These are phyloP conservation scores for Bondarzewia mesenterica DNA, from an alignment of 1,284 basidiomycete species.

Conservation along the genomic window DNA sequence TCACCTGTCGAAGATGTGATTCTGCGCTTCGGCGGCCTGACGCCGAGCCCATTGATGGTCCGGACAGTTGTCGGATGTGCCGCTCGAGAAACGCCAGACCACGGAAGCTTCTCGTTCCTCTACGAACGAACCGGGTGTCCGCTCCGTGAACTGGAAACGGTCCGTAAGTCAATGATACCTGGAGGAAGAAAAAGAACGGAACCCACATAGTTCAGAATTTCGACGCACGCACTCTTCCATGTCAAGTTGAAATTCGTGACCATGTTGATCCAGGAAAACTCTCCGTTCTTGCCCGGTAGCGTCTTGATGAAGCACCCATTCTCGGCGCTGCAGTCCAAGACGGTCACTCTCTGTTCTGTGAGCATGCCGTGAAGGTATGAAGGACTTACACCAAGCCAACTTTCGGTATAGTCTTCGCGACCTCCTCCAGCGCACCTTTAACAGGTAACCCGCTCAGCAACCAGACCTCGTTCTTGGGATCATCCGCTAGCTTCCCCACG, in stretches of 20 bases:
- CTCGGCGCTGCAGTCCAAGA: conserved; percentile 56
- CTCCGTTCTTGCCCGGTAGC: conserved; percentile 26
- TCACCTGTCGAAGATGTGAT: conserved; percentile 78
- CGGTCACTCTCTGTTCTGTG: conserved; percentile 1
- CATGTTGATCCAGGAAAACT: conserved; percentile 65
- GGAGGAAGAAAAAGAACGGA: background rate
- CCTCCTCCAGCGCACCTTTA: conserved; percentile 46
- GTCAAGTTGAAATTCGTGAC: conserved; percentile 71
- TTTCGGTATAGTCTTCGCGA: conserved; percentile 52
- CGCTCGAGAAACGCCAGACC: conserved; percentile 79
- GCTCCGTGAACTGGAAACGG: conserved; percentile 66
- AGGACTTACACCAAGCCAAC: conserved; percentile 65
- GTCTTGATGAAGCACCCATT: conserved; percentile 83
- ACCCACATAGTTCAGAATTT: conserved; percentile 76
- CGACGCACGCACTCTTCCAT: conserved; percentile 73
- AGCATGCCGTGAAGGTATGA: background rate
- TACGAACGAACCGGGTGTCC: conserved; percentile 78
- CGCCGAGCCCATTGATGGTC: conserved; percentile 74
- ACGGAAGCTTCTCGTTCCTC: conserved; percentile 82
- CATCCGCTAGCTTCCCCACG: conserved; percentile 54
- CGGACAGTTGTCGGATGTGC: conserved; percentile 34
- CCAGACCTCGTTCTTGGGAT: conserved; percentile 74
- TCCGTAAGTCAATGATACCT: background rate
- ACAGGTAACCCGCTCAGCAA: conserved; percentile 70
- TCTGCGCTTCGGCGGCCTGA: conserved; percentile 85